phyloP scores from a whole-genome alignment of 2,329 filamentous ascomycete genomes.

The Sarocladiaceae sp. region DNA sequence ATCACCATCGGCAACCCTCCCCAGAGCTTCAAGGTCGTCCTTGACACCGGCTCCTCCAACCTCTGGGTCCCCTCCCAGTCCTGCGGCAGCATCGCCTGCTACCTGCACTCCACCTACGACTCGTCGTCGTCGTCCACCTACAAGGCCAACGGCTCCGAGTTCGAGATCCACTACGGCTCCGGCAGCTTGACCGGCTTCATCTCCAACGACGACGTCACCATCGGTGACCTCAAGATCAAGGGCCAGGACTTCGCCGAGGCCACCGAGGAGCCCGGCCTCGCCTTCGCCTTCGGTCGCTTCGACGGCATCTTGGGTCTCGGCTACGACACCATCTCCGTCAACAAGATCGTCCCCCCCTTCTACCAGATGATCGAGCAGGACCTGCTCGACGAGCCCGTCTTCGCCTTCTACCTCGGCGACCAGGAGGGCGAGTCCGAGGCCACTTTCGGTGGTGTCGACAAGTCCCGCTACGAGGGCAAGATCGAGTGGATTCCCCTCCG shows the following conservation, averaged over 20 bases:
- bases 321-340: conserved; percentile 95
- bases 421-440: conserved; percentile 74
- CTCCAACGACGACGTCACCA: conserved; percentile 79
- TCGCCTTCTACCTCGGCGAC: conserved; percentile 91
- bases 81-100: conserved; percentile 96
- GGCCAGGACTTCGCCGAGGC: conserved; percentile 94
- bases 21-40: conserved; percentile 95
- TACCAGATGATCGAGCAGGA: conserved; percentile 93
- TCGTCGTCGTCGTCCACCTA: conserved; percentile 83
- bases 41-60: conserved; percentile 98
- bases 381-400: conserved; percentile 86
- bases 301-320: conserved; percentile 95
- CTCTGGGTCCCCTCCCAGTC: conserved; percentile 92
- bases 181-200: conserved; percentile 91
- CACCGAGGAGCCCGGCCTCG: conserved; percentile 89
- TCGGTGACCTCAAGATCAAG: conserved; percentile 86
- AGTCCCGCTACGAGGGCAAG: conserved; percentile 77
- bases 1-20: conserved; percentile 89
- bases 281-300: conserved; percentile 96
- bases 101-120: conserved; percentile 95
- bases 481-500: conserved; percentile 90
- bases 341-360: conserved; percentile 90
- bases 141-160: conserved; percentile 88
- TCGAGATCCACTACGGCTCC: conserved; percentile 94
- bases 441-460: conserved; percentile 83